These are phyloP conservation scores for Fusarium circinatum DNA, from an alignment of 2,329 filamentous ascomycete species.

Conservation along the genomic window DNA sequence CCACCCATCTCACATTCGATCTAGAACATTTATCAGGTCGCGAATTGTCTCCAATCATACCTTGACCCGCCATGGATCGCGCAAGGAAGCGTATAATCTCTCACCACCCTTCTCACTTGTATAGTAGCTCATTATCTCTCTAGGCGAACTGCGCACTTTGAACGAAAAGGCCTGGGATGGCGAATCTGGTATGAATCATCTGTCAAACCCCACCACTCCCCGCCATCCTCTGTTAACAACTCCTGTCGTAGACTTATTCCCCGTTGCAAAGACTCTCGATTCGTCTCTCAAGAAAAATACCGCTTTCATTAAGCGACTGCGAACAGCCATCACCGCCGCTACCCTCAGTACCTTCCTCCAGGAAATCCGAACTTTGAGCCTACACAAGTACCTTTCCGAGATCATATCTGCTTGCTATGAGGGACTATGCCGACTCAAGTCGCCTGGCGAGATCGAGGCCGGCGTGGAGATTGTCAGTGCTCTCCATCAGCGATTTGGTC, in stretches of 20 bases:
- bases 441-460: conserved; percentile 88
- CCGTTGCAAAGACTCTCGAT: conserved; percentile 82
- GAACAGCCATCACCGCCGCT: conserved; percentile 85
- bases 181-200: conserved; percentile 73
- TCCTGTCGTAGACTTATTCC: conserved; percentile 73
- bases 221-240: conserved; percentile 30
- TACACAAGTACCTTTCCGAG: conserved; percentile 97
- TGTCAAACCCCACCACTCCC: conserved; percentile 29
- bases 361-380: conserved; percentile 88
- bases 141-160: conserved; percentile 89
- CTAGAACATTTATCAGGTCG: conserved; percentile 35
- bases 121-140: conserved; percentile 24
- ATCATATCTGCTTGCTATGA: conserved; percentile 97
- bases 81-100: conserved; percentile 67
- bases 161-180: conserved; percentile 91
- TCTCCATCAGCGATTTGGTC: conserved; percentile 94
- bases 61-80: conserved; percentile 68
- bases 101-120: background rate
- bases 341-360: conserved; percentile 86
- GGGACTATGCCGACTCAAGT: conserved; percentile 90
- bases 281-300: conserved; percentile 98
- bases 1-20: conserved; percentile 29
- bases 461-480: conserved; percentile 94
- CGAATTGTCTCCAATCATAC: conserved; percentile 39
- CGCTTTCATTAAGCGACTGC: conserved; percentile 94